These are phyloP conservation scores for Elsinoe ampelina DNA, from an alignment of 2,329 filamentous ascomycete genomes.

Conservation along the genomic window DNA sequence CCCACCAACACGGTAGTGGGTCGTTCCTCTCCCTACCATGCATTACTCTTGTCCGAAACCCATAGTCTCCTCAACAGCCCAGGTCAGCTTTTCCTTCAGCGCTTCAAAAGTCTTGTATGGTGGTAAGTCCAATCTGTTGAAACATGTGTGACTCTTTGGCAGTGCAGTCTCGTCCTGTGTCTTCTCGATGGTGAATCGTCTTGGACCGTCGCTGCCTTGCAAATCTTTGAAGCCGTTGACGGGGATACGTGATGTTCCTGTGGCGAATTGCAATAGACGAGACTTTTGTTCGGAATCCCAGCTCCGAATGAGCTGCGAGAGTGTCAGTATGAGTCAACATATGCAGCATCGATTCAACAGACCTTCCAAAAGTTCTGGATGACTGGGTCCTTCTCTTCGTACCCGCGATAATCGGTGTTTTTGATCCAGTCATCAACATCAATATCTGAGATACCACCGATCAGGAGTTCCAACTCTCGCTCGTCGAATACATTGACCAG, in stretches of 20 bases:
- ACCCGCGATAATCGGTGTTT: conserved; percentile 97
- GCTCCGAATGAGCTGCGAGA: conserved; percentile 60
- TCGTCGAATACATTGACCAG: conserved; percentile 98
- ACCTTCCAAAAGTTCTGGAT: conserved; percentile 98
- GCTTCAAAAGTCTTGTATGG: conserved; percentile 83
- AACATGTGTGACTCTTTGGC: conserved; percentile 97
- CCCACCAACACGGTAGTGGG: background rate
- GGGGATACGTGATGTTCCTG: conserved; percentile 92
- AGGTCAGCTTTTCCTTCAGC: conserved; percentile 81
- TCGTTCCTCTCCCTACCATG: background rate
- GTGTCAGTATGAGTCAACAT: conserved; percentile 19
- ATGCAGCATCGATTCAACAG: conserved; percentile 16
- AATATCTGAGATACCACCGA: conserved; percentile 98
- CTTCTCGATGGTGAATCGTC: conserved; percentile 97
- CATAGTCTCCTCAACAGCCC: conserved; percentile 97
- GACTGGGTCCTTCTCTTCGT: conserved; percentile 94
- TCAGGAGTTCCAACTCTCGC: conserved; percentile 88
- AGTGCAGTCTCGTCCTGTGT: conserved; percentile 82
- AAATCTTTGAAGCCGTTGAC: conserved; percentile 99
- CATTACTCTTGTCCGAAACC: conserved; percentile 92
- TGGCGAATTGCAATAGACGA: conserved; percentile 89
- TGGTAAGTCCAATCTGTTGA: conserved; percentile 92
- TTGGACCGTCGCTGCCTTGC: conserved; percentile 89
- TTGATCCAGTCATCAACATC: conserved; percentile 99
- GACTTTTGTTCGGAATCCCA: conserved; percentile 99